A percentile compares a stretch with the other conserved stretches of the same genome.
These are phyloP conservation scores for Ilex paraguariensis DNA, from an alignment of 305 asterid species.

Conservation along the genomic window DNA sequence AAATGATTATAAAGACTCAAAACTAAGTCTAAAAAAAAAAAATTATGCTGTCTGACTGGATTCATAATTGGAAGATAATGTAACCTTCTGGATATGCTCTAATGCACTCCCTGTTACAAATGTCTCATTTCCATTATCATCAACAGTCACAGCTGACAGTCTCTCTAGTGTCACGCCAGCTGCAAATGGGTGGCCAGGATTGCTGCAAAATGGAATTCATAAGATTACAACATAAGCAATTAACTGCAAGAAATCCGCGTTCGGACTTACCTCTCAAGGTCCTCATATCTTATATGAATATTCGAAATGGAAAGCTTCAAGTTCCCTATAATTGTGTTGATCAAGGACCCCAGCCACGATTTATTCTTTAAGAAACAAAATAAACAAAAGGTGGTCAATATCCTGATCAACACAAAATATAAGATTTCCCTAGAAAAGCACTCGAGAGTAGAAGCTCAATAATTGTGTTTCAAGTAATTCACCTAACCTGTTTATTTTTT, in stretches of 20 bases:
- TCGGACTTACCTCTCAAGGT: slow-evolving; percentile 75
- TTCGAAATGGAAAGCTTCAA: slow-evolving; percentile 93
- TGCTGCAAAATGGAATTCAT: slow-evolving; percentile 46
- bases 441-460: background rate
- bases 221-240: slow-evolving; percentile 12
- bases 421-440: slow-evolving; percentile 6
- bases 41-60: too few species aligned
- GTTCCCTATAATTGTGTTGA: slow-evolving; percentile 95
- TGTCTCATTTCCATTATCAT: slow-evolving; percentile 83
- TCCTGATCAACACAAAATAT: slow-evolving; percentile 10
- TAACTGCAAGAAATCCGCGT: slow-evolving; percentile 7
- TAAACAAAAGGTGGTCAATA: slow-evolving; percentile 26
- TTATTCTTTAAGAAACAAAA: slow-evolving; percentile 52
- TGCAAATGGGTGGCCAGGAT: slow-evolving; percentile 93
- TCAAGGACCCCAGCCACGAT: slow-evolving; percentile 95
- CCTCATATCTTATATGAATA: slow-evolving; percentile 96
- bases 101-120: slow-evolving; percentile 87
- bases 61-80: background rate
- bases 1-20: too few species aligned
- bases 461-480: too few species aligned
- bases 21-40: too few species aligned
- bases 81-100: slow-evolving; percentile 84
- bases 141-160: slow-evolving; percentile 89
- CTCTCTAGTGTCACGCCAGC: slow-evolving; percentile 85
- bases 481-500: too few species aligned